Percentiles rank a stretch among this genome's conserved stretches.
phyloP scores from a whole-genome alignment of 805 yeast species.

The Candida sphagnicola region DNA sequence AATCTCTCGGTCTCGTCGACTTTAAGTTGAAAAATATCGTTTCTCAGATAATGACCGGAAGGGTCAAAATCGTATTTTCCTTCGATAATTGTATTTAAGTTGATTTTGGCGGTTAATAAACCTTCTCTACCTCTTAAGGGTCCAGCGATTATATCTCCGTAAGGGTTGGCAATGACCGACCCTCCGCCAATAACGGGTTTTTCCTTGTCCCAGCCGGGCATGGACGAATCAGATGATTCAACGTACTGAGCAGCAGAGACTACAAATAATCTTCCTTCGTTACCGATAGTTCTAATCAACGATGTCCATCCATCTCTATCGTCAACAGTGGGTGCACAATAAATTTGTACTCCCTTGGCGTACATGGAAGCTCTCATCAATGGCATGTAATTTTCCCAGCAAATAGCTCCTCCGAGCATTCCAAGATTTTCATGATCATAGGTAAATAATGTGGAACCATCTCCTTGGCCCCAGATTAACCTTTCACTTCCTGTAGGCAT shows the following conservation, averaged over 20 bases:
- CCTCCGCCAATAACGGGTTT: conserved; percentile 34
- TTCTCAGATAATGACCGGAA: conserved; percentile 37
- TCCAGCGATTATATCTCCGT: conserved; percentile 33
- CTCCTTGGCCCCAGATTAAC: conserved; percentile 45
- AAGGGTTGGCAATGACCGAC: conserved; percentile 22
- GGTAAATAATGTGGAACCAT: conserved; percentile 41
- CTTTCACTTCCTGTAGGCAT: conserved; percentile 45
- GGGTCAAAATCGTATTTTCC: conserved; percentile 42
- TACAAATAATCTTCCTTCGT: conserved; percentile 37
- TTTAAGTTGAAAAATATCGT: conserved; percentile 39
- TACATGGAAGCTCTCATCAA: conserved; percentile 38
- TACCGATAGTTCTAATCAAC: conserved; percentile 37
- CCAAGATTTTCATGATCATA: conserved; percentile 21
- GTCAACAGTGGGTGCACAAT: conserved; percentile 40
- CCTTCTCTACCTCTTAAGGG: conserved; percentile 41
- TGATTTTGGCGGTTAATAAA: conserved; percentile 36
- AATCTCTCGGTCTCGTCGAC: conserved; percentile 28
- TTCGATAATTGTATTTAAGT: conserved; percentile 29
- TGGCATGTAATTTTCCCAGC: conserved; percentile 47
- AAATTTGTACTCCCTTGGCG: conserved; percentile 38
- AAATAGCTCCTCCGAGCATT: conserved; percentile 44
- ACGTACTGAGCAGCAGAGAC: conserved; percentile 39
- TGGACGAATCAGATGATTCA: conserved; percentile 18
- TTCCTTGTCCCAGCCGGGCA: conserved; percentile 16
- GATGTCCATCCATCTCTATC: conserved; percentile 42